Evolutionary conservation across 1,284 basidiomycete species (phyloP).

Genomic region (Rhizoctonia solani): DNA sequence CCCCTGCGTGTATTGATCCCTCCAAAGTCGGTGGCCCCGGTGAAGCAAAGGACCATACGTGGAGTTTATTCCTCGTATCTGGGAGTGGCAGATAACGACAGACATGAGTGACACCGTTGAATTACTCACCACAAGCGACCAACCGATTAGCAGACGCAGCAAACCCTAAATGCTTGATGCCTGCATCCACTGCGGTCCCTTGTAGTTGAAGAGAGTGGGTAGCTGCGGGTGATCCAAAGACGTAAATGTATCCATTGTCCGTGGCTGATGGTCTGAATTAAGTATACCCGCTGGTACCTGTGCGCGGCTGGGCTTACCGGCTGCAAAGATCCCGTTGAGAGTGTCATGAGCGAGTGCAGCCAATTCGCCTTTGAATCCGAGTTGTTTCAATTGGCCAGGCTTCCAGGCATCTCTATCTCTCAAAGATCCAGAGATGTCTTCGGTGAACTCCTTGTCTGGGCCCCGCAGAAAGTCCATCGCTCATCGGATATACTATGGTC

Average conservation of each 20-base stretch:
- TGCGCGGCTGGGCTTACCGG: not conserved
- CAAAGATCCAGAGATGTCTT: constrained; percentile 26
- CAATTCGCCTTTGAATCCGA: constrained; percentile 17
- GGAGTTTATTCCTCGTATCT: constrained; percentile 70
- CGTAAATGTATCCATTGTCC: constrained; percentile 12
- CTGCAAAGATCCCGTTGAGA: constrained; percentile 15
- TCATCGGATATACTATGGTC: not conserved
- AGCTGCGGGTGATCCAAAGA: constrained; percentile 26
- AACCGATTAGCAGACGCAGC: constrained; percentile 20
- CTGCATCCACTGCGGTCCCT: constrained; percentile 18
- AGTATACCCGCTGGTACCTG: not conserved
- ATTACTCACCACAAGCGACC: constrained; percentile 6
- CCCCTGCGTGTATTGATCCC: constrained; percentile 57
- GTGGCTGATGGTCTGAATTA: not conserved
- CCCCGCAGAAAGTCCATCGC: constrained; percentile 31
- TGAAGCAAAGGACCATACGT: constrained; percentile 67
- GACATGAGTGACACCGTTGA: not conserved
- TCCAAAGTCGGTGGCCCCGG: constrained; percentile 60
- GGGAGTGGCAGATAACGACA: not conserved
- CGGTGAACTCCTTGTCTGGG: constrained; percentile 12
- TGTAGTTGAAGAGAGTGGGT: constrained; percentile 10
- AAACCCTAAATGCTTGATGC: constrained; percentile 24
- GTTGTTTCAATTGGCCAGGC: constrained; percentile 6
- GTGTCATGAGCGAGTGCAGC: constrained; percentile 16
- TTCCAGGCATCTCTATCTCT: constrained; percentile 31